Evolutionary conservation across 2,329 filamentous ascomycete species (phyloP).

Genomic region (Xylaria arbuscula): DNA sequence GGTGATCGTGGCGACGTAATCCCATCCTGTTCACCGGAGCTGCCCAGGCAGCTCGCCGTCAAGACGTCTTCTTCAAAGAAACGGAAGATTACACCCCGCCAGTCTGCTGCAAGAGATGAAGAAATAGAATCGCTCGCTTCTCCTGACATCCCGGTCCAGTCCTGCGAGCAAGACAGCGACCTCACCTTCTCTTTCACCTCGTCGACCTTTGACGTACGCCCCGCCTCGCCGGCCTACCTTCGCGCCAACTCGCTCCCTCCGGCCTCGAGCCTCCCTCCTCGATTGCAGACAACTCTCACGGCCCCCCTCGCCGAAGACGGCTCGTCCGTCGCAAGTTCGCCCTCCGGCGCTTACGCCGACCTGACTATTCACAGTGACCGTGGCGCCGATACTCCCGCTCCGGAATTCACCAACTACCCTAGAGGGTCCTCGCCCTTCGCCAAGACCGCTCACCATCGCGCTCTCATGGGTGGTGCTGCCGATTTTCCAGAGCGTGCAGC

Average conservation of each 20-base stretch:
- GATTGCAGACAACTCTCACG: constrained; percentile 60
- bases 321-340: constrained; percentile 68
- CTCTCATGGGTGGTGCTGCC: constrained; percentile 69
- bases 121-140: constrained; percentile 48
- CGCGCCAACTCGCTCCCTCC: constrained; percentile 53
- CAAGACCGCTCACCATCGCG: constrained; percentile 60
- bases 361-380: constrained; percentile 67
- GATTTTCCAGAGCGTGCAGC: constrained; percentile 70
- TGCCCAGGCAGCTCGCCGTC: constrained; percentile 74
- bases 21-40: constrained; percentile 56
- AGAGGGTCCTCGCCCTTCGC: constrained; percentile 65
- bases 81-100: constrained; percentile 70
- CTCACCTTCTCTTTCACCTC: constrained; percentile 62
- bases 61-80: constrained; percentile 80
- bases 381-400: constrained; percentile 55
- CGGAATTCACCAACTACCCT: constrained; percentile 54
- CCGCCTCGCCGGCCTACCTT: constrained; percentile 51
- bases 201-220: constrained; percentile 54
- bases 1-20: constrained; percentile 30
- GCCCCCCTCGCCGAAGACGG: constrained; percentile 61
- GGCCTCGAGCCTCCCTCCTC: constrained; percentile 63
- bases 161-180: constrained; percentile 63
- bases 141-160: constrained; percentile 62
- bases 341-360: constrained; percentile 67
- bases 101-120: constrained; percentile 56